A percentile compares a stretch with the other conserved stretches of the same genome.
These are phyloP conservation scores for Yarrowia divulgata DNA, from an alignment of 805 yeast species.

Conservation along the genomic window DNA sequence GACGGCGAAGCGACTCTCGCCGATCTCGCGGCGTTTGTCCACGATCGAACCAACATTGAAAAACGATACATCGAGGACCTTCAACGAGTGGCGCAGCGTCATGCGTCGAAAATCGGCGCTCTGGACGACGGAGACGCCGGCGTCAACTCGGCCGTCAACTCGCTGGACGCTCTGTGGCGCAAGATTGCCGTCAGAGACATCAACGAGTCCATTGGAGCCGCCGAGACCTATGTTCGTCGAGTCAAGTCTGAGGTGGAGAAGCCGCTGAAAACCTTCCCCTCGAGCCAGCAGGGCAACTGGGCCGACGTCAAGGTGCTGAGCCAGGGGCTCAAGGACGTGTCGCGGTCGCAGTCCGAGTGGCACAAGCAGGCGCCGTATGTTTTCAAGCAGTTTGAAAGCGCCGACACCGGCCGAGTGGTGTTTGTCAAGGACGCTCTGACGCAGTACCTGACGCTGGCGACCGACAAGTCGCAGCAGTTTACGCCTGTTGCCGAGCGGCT, in stretches of 20 bases:
- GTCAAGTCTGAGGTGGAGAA: constrained; percentile 52
- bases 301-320: constrained; percentile 60
- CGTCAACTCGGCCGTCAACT: constrained; percentile 3
- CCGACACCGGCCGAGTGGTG: constrained; percentile 68
- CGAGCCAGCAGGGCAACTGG: constrained; percentile 59
- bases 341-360: constrained; percentile 61
- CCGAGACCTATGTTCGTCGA: constrained; percentile 49
- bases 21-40: constrained; percentile 34
- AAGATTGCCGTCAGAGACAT: constrained; percentile 34
- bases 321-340: constrained; percentile 55
- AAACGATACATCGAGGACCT: constrained; percentile 34
- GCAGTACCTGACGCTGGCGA: constrained; percentile 66
- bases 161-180: constrained; percentile 31
- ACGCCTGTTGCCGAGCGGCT: constrained; percentile 65
- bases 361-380: constrained; percentile 77
- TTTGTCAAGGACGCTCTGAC: constrained; percentile 71
- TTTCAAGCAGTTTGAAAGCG: constrained; percentile 74
- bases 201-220: constrained; percentile 43
- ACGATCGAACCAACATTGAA: constrained; percentile 29
- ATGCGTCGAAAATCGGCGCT: constrained; percentile 15
- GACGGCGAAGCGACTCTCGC: constrained; percentile 14
- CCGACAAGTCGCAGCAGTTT: constrained; percentile 59
- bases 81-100: constrained; percentile 25
- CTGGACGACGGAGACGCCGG: constrained; percentile 18
- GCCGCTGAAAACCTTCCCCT: constrained; percentile 55